Conservation (phyloP, 495 filamentous ascomycete species). For the Lasiosphaeris hirsuta region DNA sequence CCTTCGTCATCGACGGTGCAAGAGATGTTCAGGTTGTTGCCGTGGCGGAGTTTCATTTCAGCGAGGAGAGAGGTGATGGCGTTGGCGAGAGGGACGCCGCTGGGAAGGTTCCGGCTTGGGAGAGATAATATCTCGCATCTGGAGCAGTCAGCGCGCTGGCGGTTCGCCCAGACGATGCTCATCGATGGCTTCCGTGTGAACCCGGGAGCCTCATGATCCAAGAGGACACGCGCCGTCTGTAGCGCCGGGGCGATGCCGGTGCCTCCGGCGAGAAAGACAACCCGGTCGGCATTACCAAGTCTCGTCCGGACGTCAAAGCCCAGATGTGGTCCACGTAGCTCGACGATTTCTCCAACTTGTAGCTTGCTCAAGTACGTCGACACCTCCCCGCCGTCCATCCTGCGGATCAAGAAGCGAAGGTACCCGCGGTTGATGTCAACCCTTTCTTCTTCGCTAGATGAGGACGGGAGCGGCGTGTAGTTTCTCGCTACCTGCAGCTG, state of each 20-base stretch:
- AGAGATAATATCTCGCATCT: conserved; percentile 1
- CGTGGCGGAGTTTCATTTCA: conserved; percentile 52
- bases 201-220: conserved; percentile 35
- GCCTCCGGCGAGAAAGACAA: conserved; percentile 87
- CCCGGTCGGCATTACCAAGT: conserved; percentile 31
- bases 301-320: conserved; percentile 61
- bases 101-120: not conserved
- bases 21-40: conserved; percentile 55
- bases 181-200: conserved; percentile 38
- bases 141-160: conserved; percentile 34
- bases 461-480: conserved; percentile 81
- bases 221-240: conserved; percentile 65
- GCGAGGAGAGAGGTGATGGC: conserved; percentile 60
- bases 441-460: conserved; percentile 48
- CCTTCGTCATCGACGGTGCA: conserved; percentile 80
- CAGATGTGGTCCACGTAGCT: conserved; percentile 72
- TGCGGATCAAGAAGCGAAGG: conserved; percentile 50
- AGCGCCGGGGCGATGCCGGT: conserved; percentile 91
- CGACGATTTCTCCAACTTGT: conserved; percentile 56
- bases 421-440: conserved; percentile 45
- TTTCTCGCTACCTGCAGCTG: conserved; percentile 81
- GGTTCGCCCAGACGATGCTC: conserved; percentile 42
- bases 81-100: not conserved
- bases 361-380: conserved; percentile 68
- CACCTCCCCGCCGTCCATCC: conserved; percentile 44